Evolutionary conservation across 2,329 filamentous ascomycete species (phyloP).

Genomic region (Daldinia sp.): DNA sequence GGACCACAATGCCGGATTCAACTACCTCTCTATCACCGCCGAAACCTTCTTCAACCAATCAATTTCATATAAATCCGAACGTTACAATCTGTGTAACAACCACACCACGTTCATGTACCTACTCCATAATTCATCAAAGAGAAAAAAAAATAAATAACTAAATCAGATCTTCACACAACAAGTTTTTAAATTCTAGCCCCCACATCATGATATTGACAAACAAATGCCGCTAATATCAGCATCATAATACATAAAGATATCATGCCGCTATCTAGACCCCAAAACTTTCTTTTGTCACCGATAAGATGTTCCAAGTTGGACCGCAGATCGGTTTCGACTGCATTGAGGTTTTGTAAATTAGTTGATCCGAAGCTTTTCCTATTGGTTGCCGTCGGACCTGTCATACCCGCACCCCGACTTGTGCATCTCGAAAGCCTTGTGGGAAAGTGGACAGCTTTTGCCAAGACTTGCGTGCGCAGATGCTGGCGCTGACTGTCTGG

Average conservation of each 20-base stretch:
- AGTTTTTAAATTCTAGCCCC: neutral
- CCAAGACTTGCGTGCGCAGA: neutral
- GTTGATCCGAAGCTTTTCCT: conserved; percentile 17
- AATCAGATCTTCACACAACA: neutral
- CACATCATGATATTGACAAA: neutral
- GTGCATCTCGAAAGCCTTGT: conserved; percentile 33
- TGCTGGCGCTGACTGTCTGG: neutral
- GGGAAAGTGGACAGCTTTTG: conserved; percentile 14
- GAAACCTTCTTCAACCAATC: neutral
- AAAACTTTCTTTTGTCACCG: neutral
- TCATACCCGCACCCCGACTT: conserved; percentile 26
- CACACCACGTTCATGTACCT: neutral
- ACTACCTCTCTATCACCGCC: neutral
- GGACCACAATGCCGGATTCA: neutral
- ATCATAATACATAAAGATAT: neutral
- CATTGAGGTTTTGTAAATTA: conserved; percentile 15
- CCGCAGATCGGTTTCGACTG: conserved; percentile 14
- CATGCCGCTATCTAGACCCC: neutral
- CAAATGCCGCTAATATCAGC: neutral
- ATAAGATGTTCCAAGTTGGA: conserved; percentile 19
- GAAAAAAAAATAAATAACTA: neutral
- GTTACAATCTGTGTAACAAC: neutral
- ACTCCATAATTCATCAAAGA: too few species aligned
- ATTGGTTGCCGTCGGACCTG: conserved; percentile 16
- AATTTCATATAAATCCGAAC: neutral